These are phyloP conservation scores for Podospora anserina DNA, from an alignment of 495 filamentous ascomycete genomes.

Conservation along the genomic window DNA sequence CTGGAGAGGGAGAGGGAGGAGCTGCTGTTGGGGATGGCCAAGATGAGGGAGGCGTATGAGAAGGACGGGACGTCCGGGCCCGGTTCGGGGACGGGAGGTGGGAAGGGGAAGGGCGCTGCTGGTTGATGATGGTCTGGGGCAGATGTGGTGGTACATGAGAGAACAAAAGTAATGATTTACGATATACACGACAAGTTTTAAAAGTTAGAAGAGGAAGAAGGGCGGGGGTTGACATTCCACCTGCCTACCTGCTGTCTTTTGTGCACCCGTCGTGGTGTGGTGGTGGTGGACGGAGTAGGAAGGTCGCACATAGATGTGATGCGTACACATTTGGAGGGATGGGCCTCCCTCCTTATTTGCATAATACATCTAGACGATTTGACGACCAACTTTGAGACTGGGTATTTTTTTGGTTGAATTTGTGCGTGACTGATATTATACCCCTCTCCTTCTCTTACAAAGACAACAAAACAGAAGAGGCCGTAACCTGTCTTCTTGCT, in stretches of 20 bases:
- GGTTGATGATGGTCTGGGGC: background rate
- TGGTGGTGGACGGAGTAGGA: background rate
- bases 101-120: background rate
- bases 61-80: background rate
- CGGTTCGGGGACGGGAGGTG: background rate
- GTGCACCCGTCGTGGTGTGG: background rate
- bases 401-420: background rate
- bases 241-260: background rate
- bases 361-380: background rate
- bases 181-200: background rate
- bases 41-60: conserved; percentile 21
- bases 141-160: background rate
- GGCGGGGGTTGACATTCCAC: background rate
- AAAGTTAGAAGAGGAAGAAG: background rate
- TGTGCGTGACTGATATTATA: background rate
- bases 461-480: too few relatives aligned
- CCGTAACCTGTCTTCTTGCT: too few relatives aligned
- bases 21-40: conserved; percentile 30
- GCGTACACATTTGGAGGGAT: background rate
- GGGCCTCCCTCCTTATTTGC: background rate
- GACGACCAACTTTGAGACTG: background rate
- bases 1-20: conserved; percentile 39
- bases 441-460: too few relatives aligned
- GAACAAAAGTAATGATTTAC: background rate
- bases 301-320: background rate